Base-by-base conservation (phyloP, 768 basidiomycete species). In the Suillus subaureus region DNA sequence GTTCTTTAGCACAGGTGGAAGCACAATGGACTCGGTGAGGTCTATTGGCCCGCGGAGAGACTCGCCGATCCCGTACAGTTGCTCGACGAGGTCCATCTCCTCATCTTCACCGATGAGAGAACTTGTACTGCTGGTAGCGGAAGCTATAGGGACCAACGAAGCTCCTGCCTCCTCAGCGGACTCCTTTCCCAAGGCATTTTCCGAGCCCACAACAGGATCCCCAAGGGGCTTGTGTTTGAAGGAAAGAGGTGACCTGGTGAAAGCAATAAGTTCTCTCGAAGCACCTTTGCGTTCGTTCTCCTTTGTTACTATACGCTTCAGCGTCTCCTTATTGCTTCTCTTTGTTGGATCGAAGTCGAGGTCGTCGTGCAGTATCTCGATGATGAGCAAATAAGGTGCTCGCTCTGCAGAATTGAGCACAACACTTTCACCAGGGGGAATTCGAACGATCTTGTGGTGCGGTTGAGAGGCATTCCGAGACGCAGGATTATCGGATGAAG, bases 351-450 rank as follows among this genome's bases (percentile, higher is more conserved):
- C 93, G 74, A 99, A 99, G 75, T 97, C 93, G 40, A 99, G 84
- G 70, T 99, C 97, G 39, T 88, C 89, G 67, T 88, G 86, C 37
- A 99, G 82, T 54, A 99, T 90, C 77, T 99, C 97, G 65, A 99
- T 87, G 67, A 96, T 84, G 28, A 99, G 85, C 23, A 99, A 83
- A 74, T 93, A 99, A 6, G 97, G 97, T 0, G 95, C 96, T 42
- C 93, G 87, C 77, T 99, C 96, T 4, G 97, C 97, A 23, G 97
- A 99, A 75, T 99, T 99, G 33, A 99, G 85, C 12, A 99, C 97
- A 54, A 99, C 97, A 64, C 94, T 92, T 80, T 99, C 97, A 16
- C 96, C 94, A 3, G 97, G 97, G 13, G 97, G 96, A 72, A 99
- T 97, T 68, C 97, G 89, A 61, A 99, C 96, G 61, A 99, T 94